A percentile compares a stretch with the other conserved stretches of the same genome.
Evolutionary conservation across 1,284 basidiomycete genomes (phyloP).

Genomic region (Porogramme epimiltina): DNA sequence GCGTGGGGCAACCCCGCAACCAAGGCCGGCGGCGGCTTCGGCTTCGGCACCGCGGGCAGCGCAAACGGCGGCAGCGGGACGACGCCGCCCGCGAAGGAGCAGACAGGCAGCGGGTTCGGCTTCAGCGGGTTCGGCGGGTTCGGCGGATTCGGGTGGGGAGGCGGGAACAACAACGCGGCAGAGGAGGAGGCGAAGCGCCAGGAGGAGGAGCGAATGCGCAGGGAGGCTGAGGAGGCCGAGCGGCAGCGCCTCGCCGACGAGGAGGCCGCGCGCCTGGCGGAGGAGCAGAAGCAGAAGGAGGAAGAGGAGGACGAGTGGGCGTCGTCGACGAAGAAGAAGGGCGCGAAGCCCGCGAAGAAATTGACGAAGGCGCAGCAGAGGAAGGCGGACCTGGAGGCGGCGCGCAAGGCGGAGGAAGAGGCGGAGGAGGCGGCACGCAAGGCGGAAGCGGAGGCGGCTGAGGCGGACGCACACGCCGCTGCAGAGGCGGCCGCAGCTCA

Average conservation of each 20-base stretch:
- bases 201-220: constrained; percentile 1
- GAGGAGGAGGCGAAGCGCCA: constrained; percentile 15
- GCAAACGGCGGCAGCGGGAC: constrained; percentile 2
- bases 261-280: constrained; percentile 5
- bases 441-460: constrained; percentile 55
- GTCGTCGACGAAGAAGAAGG: constrained; percentile 20
- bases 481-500: constrained; percentile 3
- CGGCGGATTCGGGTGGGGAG: constrained; percentile 16
- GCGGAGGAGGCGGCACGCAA: constrained; percentile 8
- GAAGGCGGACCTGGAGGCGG: constrained; percentile 19
- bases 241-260: constrained; percentile 12
- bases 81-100: not conserved
- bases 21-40: constrained; percentile 6
- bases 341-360: constrained; percentile 12
- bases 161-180: constrained; percentile 10
- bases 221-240: not conserved
- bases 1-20: constrained; percentile 14
- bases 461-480: constrained; percentile 33
- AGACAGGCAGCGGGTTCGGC: constrained; percentile 5
- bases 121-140: constrained; percentile 13
- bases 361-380: constrained; percentile 7
- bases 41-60: constrained; percentile 8
- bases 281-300: constrained; percentile 15
- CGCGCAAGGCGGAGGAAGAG: constrained; percentile 10
- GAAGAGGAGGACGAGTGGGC: constrained; percentile 15